Conservation (phyloP, 2,329 filamentous ascomycete species). For the Eurotiales sp. region DNA sequence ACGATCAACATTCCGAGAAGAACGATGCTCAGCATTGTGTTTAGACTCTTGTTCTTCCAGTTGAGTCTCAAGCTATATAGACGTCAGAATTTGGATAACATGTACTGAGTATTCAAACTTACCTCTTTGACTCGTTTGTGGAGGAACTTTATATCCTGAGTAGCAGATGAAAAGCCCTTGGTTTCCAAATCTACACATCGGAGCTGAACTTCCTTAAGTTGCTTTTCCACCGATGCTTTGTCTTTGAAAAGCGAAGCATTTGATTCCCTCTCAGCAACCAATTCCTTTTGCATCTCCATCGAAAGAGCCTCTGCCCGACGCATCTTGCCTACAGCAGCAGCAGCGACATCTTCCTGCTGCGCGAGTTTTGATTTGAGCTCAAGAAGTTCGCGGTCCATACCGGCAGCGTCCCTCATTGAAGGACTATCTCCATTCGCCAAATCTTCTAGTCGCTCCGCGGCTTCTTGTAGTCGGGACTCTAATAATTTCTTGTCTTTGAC, state of each 20-base stretch:
- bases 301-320: conserved; percentile 82
- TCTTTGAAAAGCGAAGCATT: conserved; percentile 81
- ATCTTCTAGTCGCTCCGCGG: conserved; percentile 82
- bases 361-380: conserved; percentile 85
- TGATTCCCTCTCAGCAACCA: conserved; percentile 76
- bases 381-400: conserved; percentile 81
- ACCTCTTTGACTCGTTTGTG: conserved; percentile 95
- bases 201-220: conserved; percentile 83
- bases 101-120: conserved; percentile 29
- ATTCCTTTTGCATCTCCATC: conserved; percentile 89
- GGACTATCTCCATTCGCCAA: conserved; percentile 81
- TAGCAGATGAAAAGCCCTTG: conserved; percentile 91
- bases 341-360: conserved; percentile 88
- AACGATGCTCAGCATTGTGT: conserved; percentile 76
- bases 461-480: conserved; percentile 79
- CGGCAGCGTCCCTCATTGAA: conserved; percentile 82
- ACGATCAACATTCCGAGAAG: conserved; percentile 87
- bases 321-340: conserved; percentile 96
- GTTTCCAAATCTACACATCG: conserved; percentile 91
- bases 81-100: conserved; percentile 20
- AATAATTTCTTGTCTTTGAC: conserved; percentile 86
- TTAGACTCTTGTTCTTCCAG: conserved; percentile 79
- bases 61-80: conserved; percentile 72
- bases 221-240: conserved; percentile 85
- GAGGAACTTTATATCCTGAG: conserved; percentile 91